Evolutionary conservation across 371 early-diverging fungal genomes (phyloP).

Genomic region (Mortierella sp.): DNA sequence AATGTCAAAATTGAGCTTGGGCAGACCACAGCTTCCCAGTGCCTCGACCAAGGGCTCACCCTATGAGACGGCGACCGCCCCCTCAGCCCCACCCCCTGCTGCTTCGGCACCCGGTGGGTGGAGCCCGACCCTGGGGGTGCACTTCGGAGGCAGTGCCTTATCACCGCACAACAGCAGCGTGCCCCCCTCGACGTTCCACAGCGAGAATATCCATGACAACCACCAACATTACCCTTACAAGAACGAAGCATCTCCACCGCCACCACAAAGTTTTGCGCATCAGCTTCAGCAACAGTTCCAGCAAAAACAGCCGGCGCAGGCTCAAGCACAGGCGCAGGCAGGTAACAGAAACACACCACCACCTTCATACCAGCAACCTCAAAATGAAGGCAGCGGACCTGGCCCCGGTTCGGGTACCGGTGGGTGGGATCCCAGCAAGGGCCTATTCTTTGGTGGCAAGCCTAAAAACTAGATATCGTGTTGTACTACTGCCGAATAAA

Average conservation of each 20-base stretch:
- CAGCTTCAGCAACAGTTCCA: constrained; percentile 15
- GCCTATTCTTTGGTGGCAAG: constrained; percentile 44
- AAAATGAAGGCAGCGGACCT: background rate
- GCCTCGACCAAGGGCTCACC: constrained; percentile 8
- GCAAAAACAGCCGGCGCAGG: background rate
- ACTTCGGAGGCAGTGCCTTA: constrained; percentile 31
- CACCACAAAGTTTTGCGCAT: constrained; percentile 24
- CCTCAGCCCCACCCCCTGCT: constrained; percentile 6
- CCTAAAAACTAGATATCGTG: constrained; percentile 14
- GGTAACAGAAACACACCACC: constrained; percentile 8
- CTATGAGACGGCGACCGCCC: constrained; percentile 40
- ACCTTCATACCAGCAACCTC: constrained; percentile 5
- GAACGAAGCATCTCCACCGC: background rate
- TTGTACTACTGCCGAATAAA: background rate
- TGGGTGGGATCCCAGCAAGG: constrained; percentile 42
- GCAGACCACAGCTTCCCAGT: constrained; percentile 21
- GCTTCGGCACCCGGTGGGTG: constrained; percentile 17
- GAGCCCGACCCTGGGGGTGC: constrained; percentile 32
- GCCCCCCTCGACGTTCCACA: constrained; percentile 2
- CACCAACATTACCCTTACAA: background rate
- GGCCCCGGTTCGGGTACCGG: background rate
- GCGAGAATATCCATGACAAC: constrained; percentile 1
- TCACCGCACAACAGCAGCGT: background rate
- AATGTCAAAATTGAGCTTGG: constrained; percentile 34
- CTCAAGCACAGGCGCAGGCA: background rate